These are phyloP conservation scores for Phtheirospermum japonicum DNA, from an alignment of 257 asterid species.

Conservation along the genomic window DNA sequence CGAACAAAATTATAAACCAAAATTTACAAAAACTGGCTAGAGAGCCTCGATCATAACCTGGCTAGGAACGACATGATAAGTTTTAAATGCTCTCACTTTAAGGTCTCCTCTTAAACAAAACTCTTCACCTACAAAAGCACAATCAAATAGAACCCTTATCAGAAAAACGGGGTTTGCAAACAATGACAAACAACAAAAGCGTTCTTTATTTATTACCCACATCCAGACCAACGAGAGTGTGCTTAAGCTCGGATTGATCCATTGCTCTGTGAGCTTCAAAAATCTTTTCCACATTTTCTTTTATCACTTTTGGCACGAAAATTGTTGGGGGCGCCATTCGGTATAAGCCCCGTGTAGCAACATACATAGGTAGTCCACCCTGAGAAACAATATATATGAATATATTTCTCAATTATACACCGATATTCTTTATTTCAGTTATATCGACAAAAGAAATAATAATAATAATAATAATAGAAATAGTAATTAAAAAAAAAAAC, in stretches of 20 bases:
- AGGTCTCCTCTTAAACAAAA: slow-evolving; percentile 68
- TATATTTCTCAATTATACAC: not conserved
- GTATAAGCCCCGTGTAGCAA: slow-evolving; percentile 89
- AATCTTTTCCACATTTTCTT: slow-evolving; percentile 72
- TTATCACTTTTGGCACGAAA: slow-evolving; percentile 77
- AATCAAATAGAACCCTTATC: not conserved
- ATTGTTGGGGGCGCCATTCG: slow-evolving; percentile 80
- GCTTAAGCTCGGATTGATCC: slow-evolving; percentile 88
- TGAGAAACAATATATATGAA: slow-evolving; percentile 26
- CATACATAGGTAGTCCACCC: slow-evolving; percentile 98
- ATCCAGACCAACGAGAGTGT: slow-evolving; percentile 80
- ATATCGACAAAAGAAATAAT: too few relatives aligned
- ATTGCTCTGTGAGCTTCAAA: slow-evolving; percentile 93
- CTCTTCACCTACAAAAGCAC: slow-evolving; percentile 82
- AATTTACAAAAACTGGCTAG: slow-evolving; percentile 5
- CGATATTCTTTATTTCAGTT: too few relatives aligned
- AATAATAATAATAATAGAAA: not conserved
- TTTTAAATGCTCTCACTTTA: slow-evolving; percentile 81
- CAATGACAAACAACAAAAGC: slow-evolving; percentile 17
- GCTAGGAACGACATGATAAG: slow-evolving; percentile 85
- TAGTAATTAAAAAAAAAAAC: not conserved
- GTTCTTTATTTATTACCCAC: slow-evolving; percentile 57
- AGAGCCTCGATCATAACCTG: slow-evolving; percentile 52
- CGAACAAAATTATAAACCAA: not conserved
- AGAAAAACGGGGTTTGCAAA: not conserved